phyloP scores from a whole-genome alignment of 176 grass and related monocot species.

The Themeda triandra region DNA sequence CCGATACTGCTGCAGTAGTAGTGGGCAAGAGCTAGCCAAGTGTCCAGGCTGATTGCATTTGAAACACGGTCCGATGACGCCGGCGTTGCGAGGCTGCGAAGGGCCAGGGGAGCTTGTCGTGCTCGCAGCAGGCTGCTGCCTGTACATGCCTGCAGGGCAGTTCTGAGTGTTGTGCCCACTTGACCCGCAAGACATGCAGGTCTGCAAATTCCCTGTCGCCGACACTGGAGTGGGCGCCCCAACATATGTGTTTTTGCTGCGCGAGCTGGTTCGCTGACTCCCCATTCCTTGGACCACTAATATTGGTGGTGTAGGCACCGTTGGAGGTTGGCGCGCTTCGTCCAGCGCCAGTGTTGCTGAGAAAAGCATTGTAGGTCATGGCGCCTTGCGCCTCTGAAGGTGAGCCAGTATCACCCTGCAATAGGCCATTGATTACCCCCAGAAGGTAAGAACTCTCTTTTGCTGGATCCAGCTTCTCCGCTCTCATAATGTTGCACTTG shows the following conservation, averaged over 20 bases:
- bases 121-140: conserved; percentile 40
- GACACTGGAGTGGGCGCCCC: background rate
- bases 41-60: conserved; percentile 76
- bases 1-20: background rate
- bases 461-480: conserved; percentile 54
- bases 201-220: conserved; percentile 11
- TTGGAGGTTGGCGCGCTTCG: conserved; percentile 16
- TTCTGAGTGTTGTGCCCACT: conserved; percentile 54
- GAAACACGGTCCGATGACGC: conserved; percentile 40
- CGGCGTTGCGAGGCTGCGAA: background rate
- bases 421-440: conserved; percentile 41
- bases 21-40: conserved; percentile 51
- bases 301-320: conserved; percentile 17
- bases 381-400: background rate
- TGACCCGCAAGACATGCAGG: conserved; percentile 42
- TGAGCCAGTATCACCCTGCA: conserved; percentile 34
- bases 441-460: conserved; percentile 57
- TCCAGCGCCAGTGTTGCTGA: conserved; percentile 10
- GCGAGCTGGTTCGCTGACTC: conserved; percentile 23
- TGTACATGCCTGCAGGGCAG: conserved; percentile 37
- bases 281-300: conserved; percentile 4
- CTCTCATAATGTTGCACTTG: conserved; percentile 52
- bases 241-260: conserved; percentile 22
- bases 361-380: conserved; percentile 16
- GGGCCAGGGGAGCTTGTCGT: conserved; percentile 11